These are phyloP conservation scores for Prunus davidiana DNA, from an alignment of 306 rosid genomes.

Conservation along the genomic window DNA sequence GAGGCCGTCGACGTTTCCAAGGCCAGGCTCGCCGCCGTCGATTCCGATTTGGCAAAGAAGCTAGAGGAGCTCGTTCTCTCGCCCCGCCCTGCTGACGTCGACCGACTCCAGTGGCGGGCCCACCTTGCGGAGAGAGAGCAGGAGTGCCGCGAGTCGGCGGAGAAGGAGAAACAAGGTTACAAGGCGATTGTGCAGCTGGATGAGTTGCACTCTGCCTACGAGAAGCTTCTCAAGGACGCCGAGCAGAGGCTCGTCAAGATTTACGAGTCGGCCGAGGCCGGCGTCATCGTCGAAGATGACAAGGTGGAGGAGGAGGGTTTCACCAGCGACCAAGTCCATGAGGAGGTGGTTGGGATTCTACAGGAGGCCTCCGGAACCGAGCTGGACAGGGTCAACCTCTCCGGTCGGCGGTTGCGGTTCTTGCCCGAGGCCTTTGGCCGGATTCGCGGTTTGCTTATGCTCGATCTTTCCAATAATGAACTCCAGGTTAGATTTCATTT, in stretches of 20 bases:
- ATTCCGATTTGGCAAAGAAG: conserved; percentile 50
- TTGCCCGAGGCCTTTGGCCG: conserved; percentile 74
- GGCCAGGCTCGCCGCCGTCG: conserved; percentile 50
- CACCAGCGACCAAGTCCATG: conserved; percentile 37
- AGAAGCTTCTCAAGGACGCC: conserved; percentile 69
- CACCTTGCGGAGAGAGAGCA: conserved; percentile 50
- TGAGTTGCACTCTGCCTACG: conserved; percentile 76
- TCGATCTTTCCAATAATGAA: conserved; percentile 63
- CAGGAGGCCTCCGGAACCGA: conserved; percentile 58
- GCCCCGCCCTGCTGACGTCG: conserved; percentile 63
- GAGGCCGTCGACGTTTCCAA: conserved; percentile 66
- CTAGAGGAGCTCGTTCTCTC: conserved; percentile 62
- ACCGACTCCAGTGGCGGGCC: conserved; percentile 48
- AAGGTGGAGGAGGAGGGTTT: conserved; percentile 8
- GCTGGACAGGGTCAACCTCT: conserved; percentile 55
- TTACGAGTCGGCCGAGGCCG: conserved; percentile 48
- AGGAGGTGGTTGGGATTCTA: conserved; percentile 64
- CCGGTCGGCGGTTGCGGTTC: conserved; percentile 42
- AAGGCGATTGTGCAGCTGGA: conserved; percentile 64
- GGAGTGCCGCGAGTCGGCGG: conserved; percentile 42
- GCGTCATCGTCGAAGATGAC: background rate
- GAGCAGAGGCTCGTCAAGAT: conserved; percentile 71
- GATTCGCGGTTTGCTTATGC: conserved; percentile 52
- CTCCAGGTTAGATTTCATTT: conserved; percentile 37
- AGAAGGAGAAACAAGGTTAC: conserved; percentile 48